Base-by-base conservation (phyloP, 1,139 yeast genomes). In the Arxiozyma slooffiae region DNA sequence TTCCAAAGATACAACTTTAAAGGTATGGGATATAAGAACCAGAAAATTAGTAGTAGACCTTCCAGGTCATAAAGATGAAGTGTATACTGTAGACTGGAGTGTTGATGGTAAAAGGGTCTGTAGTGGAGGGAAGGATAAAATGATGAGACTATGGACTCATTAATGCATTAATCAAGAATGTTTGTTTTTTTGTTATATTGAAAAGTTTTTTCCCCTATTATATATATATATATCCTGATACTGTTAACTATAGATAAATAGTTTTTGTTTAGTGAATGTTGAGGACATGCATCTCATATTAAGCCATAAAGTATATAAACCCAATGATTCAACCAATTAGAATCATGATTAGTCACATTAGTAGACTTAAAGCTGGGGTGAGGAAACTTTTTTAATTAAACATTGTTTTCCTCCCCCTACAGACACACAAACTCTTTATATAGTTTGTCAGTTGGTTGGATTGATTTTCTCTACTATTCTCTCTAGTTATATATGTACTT, bases 41-140 rank as follows among this genome's bases (percentile, higher is more conserved):
- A 77, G 85, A 56, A 90, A 92, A 66, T 73, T 92, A 54, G 77
- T 81, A 57, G 89, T 85, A 17, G 98, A 92, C 69, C 76, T 92
- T 53, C 97, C 98, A 0, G 98, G 98, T 1, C 98, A 92, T 67
- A 74, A 81, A 20, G 99, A 92, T 62, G 98, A 92, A 67, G 97
- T 92, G 0, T 92, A 80, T 66, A 95, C 97, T 0, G 97, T 94
- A 2, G 99, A 92, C 64, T 92, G 99, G 99, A 86, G 96, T 72
- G 80, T 85, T 52, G 99, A 92, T 66, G 99, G 98, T 45, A 79
- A 79, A 57, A 76, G 83, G 57, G 97, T 92, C 9, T 95, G 94
- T 36, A 86, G 96, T 64, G 98, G 97, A 36, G 97, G 99, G 48
- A 90, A 89, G 65, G 99, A 92, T 66, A 92, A 89, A 67, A 85